Percentiles rank a stretch among this genome's conserved stretches.
Conservation (phyloP, 2,329 filamentous ascomycete genomes). For the Diplodia mutila region DNA sequence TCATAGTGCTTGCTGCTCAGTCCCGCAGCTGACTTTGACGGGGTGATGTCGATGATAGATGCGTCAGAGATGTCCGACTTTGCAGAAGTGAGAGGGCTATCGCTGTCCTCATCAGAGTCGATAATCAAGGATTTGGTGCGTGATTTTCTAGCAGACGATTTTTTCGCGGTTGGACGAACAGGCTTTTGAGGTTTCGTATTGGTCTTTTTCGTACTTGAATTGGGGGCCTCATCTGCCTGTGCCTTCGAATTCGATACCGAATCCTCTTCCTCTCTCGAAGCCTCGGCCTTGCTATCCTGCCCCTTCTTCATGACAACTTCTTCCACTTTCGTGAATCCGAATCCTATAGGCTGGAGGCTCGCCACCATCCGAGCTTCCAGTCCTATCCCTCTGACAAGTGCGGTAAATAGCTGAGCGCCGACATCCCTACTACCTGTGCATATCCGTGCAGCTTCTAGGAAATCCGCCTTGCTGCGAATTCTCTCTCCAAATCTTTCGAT, state of each 20-base stretch:
- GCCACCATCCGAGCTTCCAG: slow-evolving; percentile 82
- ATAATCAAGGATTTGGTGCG: slow-evolving; percentile 45
- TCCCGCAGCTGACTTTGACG: slow-evolving; percentile 47
- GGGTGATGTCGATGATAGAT: slow-evolving; percentile 61
- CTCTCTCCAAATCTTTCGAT: slow-evolving; percentile 74
- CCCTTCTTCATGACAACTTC: slow-evolving; percentile 62
- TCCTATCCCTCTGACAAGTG: slow-evolving; percentile 76
- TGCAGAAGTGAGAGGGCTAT: slow-evolving; percentile 46
- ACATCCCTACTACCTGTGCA: slow-evolving; percentile 85
- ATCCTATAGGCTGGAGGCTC: slow-evolving; percentile 83
- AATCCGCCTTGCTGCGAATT: slow-evolving; percentile 67
- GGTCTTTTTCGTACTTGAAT: slow-evolving; percentile 4
- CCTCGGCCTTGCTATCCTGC: slow-evolving; percentile 32
- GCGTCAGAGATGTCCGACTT: slow-evolving; percentile 52
- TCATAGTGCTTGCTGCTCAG: slow-evolving; percentile 61
- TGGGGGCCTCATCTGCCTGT: slow-evolving; percentile 30
- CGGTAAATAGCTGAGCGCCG: slow-evolving; percentile 87
- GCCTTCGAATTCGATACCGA: slow-evolving; percentile 22
- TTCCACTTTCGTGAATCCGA: slow-evolving; percentile 87
- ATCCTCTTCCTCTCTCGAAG: slow-evolving; percentile 26
- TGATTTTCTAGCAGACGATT: slow-evolving; percentile 34
- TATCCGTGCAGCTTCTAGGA: slow-evolving; percentile 68
- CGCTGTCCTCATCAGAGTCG: slow-evolving; percentile 55
- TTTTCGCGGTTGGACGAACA: slow-evolving; percentile 3
- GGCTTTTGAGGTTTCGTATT: slow-evolving; percentile 13